A percentile compares a stretch with the other conserved stretches of the same genome.
phyloP scores from a whole-genome alignment of 768 basidiomycete species.

The Cystobasidiopsis lactophilus region DNA sequence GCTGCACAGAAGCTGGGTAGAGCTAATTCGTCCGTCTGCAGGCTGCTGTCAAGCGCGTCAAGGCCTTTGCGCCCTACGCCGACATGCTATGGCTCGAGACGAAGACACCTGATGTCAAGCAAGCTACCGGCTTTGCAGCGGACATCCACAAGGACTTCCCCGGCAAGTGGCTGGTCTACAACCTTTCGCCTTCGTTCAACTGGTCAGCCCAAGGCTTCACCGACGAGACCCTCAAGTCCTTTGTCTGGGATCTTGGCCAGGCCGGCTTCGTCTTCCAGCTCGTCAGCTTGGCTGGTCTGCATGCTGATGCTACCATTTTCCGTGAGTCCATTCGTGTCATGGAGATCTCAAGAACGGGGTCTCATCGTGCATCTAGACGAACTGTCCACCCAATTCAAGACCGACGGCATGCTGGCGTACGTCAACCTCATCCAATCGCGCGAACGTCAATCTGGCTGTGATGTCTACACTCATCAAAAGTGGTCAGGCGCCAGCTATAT shows the following conservation, averaged over 20 bases:
- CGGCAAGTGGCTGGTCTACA: slow-evolving; percentile 76
- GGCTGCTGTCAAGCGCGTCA: slow-evolving; percentile 58
- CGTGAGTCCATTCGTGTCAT: slow-evolving; percentile 30
- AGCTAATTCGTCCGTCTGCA: slow-evolving; percentile 15
- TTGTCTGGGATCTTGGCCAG: slow-evolving; percentile 73
- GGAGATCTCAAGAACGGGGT: too few relatives aligned
- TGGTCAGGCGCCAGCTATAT: slow-evolving; percentile 81
- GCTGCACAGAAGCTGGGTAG: background rate
- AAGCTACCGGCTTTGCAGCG: slow-evolving; percentile 55
- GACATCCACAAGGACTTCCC: slow-evolving; percentile 50
- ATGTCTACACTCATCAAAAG: slow-evolving; percentile 84
- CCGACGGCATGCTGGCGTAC: slow-evolving; percentile 81
- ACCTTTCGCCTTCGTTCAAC: slow-evolving; percentile 82
- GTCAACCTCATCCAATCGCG: slow-evolving; percentile 68
- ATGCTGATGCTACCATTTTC: slow-evolving; percentile 56
- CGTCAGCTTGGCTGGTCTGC: slow-evolving; percentile 72
- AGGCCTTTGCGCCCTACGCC: slow-evolving; percentile 61
- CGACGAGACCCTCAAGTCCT: slow-evolving; percentile 44
- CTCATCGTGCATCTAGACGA: slow-evolving; percentile 34
- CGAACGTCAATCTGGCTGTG: slow-evolving; percentile 68
- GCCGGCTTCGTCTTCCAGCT: slow-evolving; percentile 74
- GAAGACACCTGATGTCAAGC: slow-evolving; percentile 57
- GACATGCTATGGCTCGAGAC: slow-evolving; percentile 89
- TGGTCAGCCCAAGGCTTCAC: slow-evolving; percentile 67
- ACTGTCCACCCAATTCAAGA: slow-evolving; percentile 54